phyloP scores from a whole-genome alignment of 2,329 filamentous ascomycete species.

The Colletotrichum truncatum region DNA sequence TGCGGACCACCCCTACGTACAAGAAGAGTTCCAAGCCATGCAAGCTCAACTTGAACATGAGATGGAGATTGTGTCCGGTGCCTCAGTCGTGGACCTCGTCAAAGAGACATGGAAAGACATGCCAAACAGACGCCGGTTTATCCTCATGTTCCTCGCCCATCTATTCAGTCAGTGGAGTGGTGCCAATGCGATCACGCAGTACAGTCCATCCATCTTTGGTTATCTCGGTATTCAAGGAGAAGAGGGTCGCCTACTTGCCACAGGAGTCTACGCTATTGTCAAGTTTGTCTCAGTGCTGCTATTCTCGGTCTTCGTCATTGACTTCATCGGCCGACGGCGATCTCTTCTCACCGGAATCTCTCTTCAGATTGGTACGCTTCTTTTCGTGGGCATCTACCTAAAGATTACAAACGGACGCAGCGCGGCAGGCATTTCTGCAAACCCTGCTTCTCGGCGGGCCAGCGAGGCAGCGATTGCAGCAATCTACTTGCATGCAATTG shows the following conservation, averaged over 20 bases:
- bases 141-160: slow-evolving; percentile 41
- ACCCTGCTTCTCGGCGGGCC: slow-evolving; percentile 37
- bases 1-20: slow-evolving; percentile 38
- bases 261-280: slow-evolving; percentile 37
- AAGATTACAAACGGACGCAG: slow-evolving; percentile 38
- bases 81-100: slow-evolving; percentile 38
- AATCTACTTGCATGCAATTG: slow-evolving; percentile 53
- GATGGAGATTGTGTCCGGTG: slow-evolving; percentile 42
- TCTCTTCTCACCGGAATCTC: slow-evolving; percentile 44
- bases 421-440: slow-evolving; percentile 25
- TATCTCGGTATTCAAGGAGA: slow-evolving; percentile 37
- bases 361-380: slow-evolving; percentile 41
- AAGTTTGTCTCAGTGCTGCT: slow-evolving; percentile 40
- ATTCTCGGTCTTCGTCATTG: slow-evolving; percentile 40
- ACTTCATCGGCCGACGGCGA: slow-evolving; percentile 41
- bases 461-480: slow-evolving; percentile 50
- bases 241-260: slow-evolving; percentile 36
- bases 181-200: slow-evolving; percentile 42
- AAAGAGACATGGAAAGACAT: slow-evolving; percentile 43
- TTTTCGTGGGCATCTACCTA: slow-evolving; percentile 41
- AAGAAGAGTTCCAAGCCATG: slow-evolving; percentile 38
- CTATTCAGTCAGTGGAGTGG: slow-evolving; percentile 39
- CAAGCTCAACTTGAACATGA: slow-evolving; percentile 43
- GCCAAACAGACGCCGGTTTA: slow-evolving; percentile 39
- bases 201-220: slow-evolving; percentile 40